Evolutionary conservation across 2,329 filamentous ascomycete genomes (phyloP).

Genomic region (Penicillium sp.): DNA sequence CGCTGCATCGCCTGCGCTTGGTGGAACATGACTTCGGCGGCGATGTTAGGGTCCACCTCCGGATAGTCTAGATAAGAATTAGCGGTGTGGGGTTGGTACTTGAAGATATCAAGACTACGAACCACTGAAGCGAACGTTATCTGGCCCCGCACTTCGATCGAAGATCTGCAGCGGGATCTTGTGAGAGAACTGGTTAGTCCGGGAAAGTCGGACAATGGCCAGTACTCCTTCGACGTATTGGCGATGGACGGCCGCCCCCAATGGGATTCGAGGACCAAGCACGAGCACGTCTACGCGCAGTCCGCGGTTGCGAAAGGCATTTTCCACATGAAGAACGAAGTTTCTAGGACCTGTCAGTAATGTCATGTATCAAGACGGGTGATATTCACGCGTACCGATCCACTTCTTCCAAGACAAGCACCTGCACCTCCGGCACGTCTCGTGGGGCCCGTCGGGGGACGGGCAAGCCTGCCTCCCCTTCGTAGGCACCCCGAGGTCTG

Average conservation of each 20-base stretch:
- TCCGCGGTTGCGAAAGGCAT: constrained; percentile 64
- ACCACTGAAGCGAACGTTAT: constrained; percentile 73
- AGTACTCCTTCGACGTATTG: constrained; percentile 86
- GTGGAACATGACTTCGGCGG: constrained; percentile 69
- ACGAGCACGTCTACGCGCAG: constrained; percentile 75
- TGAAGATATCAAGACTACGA: constrained; percentile 18
- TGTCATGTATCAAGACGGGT: constrained; percentile 11
- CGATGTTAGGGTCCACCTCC: constrained; percentile 70
- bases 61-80: constrained; percentile 60
- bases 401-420: constrained; percentile 74
- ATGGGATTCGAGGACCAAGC: constrained; percentile 68
- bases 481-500: constrained; percentile 48
- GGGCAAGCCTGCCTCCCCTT: constrained; percentile 60
- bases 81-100: not conserved
- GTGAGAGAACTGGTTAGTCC: constrained; percentile 61
- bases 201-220: constrained; percentile 72
- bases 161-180: constrained; percentile 82
- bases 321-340: constrained; percentile 78
- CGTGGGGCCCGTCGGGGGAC: constrained; percentile 67
- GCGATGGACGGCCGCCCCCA: constrained; percentile 72
- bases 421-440: constrained; percentile 83
- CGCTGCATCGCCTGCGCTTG: constrained; percentile 45
- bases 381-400: constrained; percentile 44
- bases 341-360: constrained; percentile 47
- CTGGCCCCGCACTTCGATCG: constrained; percentile 67